A percentile compares a stretch with the other conserved stretches of the same genome.
These are phyloP conservation scores for Roridomyces roridus DNA, from an alignment of 768 basidiomycete genomes.

Conservation along the genomic window DNA sequence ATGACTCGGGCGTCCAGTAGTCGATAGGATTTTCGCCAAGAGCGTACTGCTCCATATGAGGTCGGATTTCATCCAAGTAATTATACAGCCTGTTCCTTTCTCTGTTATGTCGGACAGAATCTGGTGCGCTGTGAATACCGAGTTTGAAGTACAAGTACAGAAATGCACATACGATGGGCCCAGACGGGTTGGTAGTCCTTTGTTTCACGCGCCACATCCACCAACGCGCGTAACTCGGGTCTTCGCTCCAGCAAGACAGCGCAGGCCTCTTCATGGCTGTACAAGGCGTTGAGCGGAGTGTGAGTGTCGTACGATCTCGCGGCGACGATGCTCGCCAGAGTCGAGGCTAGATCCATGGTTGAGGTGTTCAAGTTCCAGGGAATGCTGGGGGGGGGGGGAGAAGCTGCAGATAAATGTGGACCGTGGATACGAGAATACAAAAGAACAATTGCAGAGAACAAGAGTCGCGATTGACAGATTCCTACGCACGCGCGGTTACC, in stretches of 20 bases:
- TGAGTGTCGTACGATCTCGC: not conserved
- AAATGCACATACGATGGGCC: not conserved
- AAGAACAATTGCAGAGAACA: too few species aligned
- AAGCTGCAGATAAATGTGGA: too few species aligned
- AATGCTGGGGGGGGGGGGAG: too few species aligned
- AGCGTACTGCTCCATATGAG: not conserved
- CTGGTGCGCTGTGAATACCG: not conserved
- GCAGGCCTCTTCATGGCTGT: not conserved
- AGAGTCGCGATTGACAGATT: too few species aligned
- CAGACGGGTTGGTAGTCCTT: not conserved
- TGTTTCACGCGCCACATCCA: not conserved
- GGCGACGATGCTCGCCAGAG: too few species aligned
- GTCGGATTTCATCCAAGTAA: not conserved
- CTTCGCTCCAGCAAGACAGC: not conserved
- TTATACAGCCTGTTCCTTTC: not conserved
- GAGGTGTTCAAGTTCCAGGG: too few species aligned
- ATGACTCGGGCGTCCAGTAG: not conserved
- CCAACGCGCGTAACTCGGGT: not conserved
- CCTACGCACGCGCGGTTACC: too few species aligned
- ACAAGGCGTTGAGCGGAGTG: not conserved
- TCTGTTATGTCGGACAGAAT: not conserved
- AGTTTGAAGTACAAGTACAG: too few species aligned
- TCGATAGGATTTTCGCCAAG: not conserved
- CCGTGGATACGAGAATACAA: too few species aligned
- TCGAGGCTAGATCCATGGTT: not conserved